Percentiles rank a stretch among this genome's conserved stretches.
phyloP scores from a whole-genome alignment of 169 alveolate genomes.

The Cyclospora cayetanensis region DNA sequence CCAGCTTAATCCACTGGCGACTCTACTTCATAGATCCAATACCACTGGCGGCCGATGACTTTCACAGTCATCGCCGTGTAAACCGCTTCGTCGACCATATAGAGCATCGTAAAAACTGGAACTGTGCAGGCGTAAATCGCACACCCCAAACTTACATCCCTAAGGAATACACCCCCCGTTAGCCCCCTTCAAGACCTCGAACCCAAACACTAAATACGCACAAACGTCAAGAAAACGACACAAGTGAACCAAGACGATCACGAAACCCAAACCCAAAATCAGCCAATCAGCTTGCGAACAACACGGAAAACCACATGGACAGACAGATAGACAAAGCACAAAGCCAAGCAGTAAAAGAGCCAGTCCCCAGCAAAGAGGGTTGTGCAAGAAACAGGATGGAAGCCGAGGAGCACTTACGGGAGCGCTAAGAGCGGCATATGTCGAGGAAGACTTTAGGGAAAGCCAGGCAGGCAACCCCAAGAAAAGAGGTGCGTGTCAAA shows the following conservation, averaged over 20 bases:
- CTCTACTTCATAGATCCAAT: constrained; percentile 92
- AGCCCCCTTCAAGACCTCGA: no score
- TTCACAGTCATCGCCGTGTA: constrained; percentile 90
- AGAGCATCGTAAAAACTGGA: constrained; percentile 88
- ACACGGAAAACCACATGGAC: no score
- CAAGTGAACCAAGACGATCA: neutral
- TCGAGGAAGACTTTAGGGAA: neutral
- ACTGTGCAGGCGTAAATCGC: constrained; percentile 69
- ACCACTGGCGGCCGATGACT: constrained; percentile 91
- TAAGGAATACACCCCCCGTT: no score
- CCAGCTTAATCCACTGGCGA: constrained; percentile 88
- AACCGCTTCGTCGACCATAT: constrained; percentile 88
- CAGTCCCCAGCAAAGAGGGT: no score
- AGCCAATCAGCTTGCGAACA: no score
- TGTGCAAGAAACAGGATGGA: no score
- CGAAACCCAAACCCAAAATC: no score
- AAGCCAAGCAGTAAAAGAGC: no score
- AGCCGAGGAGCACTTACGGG: no score
- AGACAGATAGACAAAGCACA: no score
- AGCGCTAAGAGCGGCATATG: no score
- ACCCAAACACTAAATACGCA: neutral
- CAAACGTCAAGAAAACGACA: neutral
- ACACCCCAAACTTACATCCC: no score
- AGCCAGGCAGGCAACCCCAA: neutral
- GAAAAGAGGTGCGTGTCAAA: neutral